Evolutionary conservation across 257 asterid species (phyloP).

Genomic region (Fraxinus americana): DNA sequence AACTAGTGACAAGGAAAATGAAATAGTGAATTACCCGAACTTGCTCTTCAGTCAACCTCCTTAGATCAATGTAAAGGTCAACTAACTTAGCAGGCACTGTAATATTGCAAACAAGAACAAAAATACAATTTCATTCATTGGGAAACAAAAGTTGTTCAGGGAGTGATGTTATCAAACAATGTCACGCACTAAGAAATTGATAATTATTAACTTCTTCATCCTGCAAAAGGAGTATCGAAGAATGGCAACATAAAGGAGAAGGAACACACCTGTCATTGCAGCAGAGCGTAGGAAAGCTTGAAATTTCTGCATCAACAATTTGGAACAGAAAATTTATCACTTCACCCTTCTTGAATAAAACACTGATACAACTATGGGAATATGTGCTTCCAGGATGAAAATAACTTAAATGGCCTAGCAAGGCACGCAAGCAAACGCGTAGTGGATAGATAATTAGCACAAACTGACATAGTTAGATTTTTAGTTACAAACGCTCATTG

Average conservation of each 20-base stretch:
- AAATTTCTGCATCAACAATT: conserved; percentile 57
- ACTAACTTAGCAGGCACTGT: conserved; percentile 76
- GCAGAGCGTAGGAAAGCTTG: conserved; percentile 47
- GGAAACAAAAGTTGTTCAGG: neutral
- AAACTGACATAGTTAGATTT: neutral
- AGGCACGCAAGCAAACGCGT: neutral
- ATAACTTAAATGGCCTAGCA: neutral
- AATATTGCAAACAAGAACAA: conserved; percentile 27
- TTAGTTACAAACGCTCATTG: no score
- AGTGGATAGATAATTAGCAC: neutral
- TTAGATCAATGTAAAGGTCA: conserved; percentile 71
- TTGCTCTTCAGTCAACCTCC: conserved; percentile 78
- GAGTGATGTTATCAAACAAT: neutral
- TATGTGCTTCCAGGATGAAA: neutral
- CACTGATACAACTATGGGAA: neutral
- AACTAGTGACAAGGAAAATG: conserved; percentile 12
- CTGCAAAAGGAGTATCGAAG: conserved; percentile 15
- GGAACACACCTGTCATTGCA: conserved; percentile 68
- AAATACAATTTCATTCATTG: neutral
- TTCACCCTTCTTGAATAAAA: conserved; percentile 8
- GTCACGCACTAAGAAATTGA: neutral
- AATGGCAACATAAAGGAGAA: neutral
- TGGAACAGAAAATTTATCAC: conserved; percentile 19
- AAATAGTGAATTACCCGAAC: conserved; percentile 58
- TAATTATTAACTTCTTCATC: neutral